Evolutionary conservation across 1,139 yeast genomes (phyloP), one percentile per base, ranked within the genome.

Genomic region (Wickerhamiella pararugosa): DNA sequence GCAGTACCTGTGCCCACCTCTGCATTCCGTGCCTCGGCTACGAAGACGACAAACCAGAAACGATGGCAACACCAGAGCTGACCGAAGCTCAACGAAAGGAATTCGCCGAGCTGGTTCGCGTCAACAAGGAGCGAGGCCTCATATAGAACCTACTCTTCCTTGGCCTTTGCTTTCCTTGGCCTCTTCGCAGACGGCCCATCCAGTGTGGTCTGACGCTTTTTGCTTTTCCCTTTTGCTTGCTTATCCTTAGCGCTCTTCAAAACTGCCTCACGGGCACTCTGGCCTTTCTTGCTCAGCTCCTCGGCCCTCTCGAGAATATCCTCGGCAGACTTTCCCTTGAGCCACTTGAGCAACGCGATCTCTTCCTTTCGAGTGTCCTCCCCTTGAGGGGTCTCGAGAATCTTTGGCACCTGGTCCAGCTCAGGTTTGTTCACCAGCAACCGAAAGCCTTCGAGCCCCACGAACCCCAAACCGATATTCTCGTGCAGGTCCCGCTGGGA

Each of bases 401-500:
- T 67, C 34, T 87, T 71, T 1, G 98, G 97, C 1, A 90, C 67
- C 5, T 67, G 67, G 41, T 71, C 64, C 27, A 90, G 64, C 45
- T 75, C 69, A 2, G 66, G 62, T 45, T 73, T 74, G 58, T 86
- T 84, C 52, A 93, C 83, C 37, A 90, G 64, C 34, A 75, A 62
- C 49, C 95, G 65, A 58, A 90, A 90, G 7, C 78, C 73, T 51
- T 87, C 95, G 38, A 90, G 66, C 0, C 96, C 95, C 40, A 90
- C 59, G 54, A 82, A 92, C 0, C 99, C 99, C 47, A 73, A 66
- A 1, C 99, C 98, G 40, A 90, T 63, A 49, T 78, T 76, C 56
- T 90, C 94, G 58, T 90, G 99, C 45, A 90, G 70, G 59, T 90
- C 99, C 49, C 94, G 70, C 53, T 83, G 84, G 31, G 94, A 90